Evolutionary conservation across 441 rosid genomes (phyloP).

Genomic region (Brassica balearica): DNA sequence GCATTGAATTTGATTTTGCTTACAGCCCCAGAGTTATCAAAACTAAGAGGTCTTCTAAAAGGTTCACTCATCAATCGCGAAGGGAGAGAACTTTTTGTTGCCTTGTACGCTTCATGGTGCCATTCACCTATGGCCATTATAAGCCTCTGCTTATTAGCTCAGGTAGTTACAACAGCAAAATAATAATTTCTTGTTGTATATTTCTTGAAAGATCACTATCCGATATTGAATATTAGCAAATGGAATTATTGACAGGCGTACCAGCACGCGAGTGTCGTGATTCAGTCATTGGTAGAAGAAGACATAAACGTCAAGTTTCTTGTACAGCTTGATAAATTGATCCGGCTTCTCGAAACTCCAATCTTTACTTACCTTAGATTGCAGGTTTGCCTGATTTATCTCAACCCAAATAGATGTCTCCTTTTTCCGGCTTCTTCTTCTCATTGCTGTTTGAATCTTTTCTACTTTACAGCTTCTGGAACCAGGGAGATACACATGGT

Average conservation of each 20-base stretch:
- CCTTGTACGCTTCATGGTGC: conserved; percentile 98
- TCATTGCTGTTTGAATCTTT: neutral
- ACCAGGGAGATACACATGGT: conserved; percentile 89
- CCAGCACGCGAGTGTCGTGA: conserved; percentile 92
- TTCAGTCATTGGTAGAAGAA: conserved; percentile 96
- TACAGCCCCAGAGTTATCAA: conserved; percentile 92
- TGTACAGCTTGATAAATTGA: conserved; percentile 98
- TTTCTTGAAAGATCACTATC: neutral
- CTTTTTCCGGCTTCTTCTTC: neutral
- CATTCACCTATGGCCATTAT: conserved; percentile 99
- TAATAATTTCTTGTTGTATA: neutral
- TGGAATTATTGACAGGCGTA: conserved; percentile 68
- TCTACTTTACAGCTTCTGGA: conserved; percentile 81
- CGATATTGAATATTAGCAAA: conserved; percentile 9
- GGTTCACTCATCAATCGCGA: conserved; percentile 78
- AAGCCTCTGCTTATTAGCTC: conserved; percentile 98
- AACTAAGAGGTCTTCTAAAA: conserved; percentile 83
- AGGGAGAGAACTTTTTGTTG: conserved; percentile 87
- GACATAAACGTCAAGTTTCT: conserved; percentile 95
- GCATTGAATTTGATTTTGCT: conserved; percentile 98
- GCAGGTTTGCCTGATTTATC: conserved; percentile 67
- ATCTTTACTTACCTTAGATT: conserved; percentile 97
- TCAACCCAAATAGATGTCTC: neutral
- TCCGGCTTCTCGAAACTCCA: conserved; percentile 97
- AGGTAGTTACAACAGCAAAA: conserved; percentile 51